phyloP scores from a whole-genome alignment of 441 rosid species.

The Mallotus japonicus region DNA sequence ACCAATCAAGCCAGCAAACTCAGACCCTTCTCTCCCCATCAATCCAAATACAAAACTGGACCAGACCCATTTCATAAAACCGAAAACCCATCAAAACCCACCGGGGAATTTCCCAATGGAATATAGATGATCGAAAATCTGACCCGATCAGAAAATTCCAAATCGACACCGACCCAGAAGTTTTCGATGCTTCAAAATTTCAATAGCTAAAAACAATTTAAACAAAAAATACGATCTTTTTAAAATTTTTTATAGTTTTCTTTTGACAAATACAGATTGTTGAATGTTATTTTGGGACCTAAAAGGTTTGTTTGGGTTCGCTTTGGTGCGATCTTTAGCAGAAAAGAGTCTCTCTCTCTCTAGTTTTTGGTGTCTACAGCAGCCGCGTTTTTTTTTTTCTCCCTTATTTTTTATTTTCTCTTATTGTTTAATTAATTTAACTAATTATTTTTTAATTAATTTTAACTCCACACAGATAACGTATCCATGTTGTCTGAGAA shows the following conservation, averaged over 20 bases:
- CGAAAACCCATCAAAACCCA: conserved; percentile 42
- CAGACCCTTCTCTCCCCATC: conserved; percentile 24
- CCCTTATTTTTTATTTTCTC: conserved; percentile 13
- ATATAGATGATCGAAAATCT: conserved; percentile 26
- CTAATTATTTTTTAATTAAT: not conserved
- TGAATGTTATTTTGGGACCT: not conserved
- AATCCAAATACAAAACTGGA: conserved; percentile 19
- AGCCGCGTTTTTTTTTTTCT: conserved; percentile 42
- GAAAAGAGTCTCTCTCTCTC: conserved; percentile 24
- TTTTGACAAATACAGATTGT: not conserved
- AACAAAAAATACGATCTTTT: conserved; percentile 5
- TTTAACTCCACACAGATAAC: not conserved
- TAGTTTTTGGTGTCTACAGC: conserved; percentile 38
- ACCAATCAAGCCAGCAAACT: conserved; percentile 25
- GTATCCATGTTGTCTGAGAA: not conserved
- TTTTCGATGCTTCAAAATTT: not conserved
- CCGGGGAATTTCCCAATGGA: conserved; percentile 32
- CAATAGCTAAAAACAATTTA: not conserved
- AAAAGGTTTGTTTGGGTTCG: conserved; percentile 16
- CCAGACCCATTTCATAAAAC: conserved; percentile 31
- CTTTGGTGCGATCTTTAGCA: conserved; percentile 42
- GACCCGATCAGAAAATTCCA: conserved; percentile 44
- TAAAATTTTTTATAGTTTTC: too few species aligned
- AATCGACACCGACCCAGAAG: conserved; percentile 13
- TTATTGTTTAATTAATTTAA: not conserved